Percentiles rank a stretch among this genome's conserved stretches.
Evolutionary conservation across 1,284 basidiomycete species (phyloP).

Genomic region (Ustilago hordei): DNA sequence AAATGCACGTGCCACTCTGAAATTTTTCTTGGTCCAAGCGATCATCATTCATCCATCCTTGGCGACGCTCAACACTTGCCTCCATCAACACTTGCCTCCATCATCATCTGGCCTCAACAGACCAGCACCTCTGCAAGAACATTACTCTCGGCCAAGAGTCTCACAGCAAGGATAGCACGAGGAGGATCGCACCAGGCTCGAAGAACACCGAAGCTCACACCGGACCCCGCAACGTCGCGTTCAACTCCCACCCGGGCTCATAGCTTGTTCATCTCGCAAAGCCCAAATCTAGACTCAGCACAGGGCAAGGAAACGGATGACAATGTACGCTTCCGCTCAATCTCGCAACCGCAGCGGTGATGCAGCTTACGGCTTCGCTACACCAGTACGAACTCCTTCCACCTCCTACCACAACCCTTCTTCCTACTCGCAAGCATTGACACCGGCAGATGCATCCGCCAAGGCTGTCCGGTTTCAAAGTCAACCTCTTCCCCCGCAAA

Average conservation of each 20-base stretch:
- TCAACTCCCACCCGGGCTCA: not conserved
- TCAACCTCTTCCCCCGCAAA: slow-evolving; percentile 33
- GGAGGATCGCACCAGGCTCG: too few relatives aligned
- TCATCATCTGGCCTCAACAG: not conserved
- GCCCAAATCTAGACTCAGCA: not conserved
- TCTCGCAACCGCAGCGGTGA: not conserved
- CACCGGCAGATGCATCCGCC: slow-evolving; percentile 15
- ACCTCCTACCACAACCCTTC: slow-evolving; percentile 14
- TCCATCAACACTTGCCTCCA: not conserved
- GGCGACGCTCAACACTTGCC: not conserved
- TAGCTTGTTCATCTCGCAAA: not conserved
- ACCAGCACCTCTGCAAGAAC: not conserved
- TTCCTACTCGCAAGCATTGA: slow-evolving; percentile 32
- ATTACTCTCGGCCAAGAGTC: not conserved
- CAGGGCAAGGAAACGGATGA: not conserved
- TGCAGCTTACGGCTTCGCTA: slow-evolving; percentile 28
- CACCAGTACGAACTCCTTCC: slow-evolving; percentile 30
- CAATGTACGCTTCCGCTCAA: slow-evolving; percentile 4
- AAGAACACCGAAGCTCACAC: too few relatives aligned
- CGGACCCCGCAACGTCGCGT: not conserved
- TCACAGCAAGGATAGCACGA: too few relatives aligned
- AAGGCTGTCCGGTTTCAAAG: slow-evolving; percentile 44
- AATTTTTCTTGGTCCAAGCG: slow-evolving; percentile 3
- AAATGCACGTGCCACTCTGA: slow-evolving; percentile 9
- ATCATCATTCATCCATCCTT: slow-evolving; percentile 2